Evolutionary conservation across 2,329 filamentous ascomycete species (phyloP), one percentile per base, ranked within the genome.

Genomic region (Plectosphaerella sp.): DNA sequence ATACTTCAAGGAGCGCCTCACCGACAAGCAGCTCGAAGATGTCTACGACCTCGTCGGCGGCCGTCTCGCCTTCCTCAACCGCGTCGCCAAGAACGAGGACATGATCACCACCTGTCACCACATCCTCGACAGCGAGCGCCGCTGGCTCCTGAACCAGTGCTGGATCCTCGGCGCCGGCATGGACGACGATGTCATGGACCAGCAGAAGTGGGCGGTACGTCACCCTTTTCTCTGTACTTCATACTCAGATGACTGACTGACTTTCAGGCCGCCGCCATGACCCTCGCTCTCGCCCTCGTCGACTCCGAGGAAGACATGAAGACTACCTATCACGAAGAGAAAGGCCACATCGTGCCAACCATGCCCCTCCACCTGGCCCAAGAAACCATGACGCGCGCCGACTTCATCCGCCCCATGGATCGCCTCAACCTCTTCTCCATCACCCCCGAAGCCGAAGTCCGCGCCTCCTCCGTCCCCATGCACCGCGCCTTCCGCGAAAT

Each of bases 141-240:
- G 79, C n/a, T 90, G 87, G 86, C 87, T 90, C 58, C 72, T 89
- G 9, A 89, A 88, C 68, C 84, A 87, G 64, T 89, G 86, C 70
- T 88, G 86, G 78, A 87, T 89, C 54, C 76, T 90, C 4, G 87
- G 87, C 11, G 72, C 72, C 49, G 84, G 87, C 56, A 88, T 89
- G 87, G 94, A 97, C 61, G 94, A 97, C 69, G 94, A 99, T 65
- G 94, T 97, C 60, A 97, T 97, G 87, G 91, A 97, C 64, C 89
- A 97, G 69, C 91, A 97, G 66, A 97, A 97, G 68, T 97, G 91
- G 77, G 90, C 92, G 45, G 88, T 91, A 75, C 72, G 86, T 81
- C 33, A 39, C 28, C 28, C 22, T 22, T 22, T 5, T 22, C 22
- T 22, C 22, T 22, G 5, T 37, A 3, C 39, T 20, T 48, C 1